Percentiles rank a stretch among this genome's conserved stretches.
Conservation (phyloP, 2,329 filamentous ascomycete genomes). For the Aspergillus oerlinghausenensis region DNA sequence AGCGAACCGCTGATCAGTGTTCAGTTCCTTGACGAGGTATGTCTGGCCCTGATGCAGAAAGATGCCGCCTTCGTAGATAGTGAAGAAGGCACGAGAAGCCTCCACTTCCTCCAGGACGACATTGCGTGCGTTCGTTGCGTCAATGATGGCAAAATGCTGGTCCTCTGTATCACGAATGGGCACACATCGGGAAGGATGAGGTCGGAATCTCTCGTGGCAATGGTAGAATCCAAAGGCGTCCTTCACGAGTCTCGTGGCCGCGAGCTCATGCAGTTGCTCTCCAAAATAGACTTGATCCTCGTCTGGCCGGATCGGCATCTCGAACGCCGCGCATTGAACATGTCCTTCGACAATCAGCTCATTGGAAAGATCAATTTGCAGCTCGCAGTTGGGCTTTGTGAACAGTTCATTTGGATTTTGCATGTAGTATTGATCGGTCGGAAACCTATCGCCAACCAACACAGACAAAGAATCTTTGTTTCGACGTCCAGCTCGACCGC, state of each 20-base stretch:
- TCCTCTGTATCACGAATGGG: conserved; percentile 86
- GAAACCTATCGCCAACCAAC: conserved; percentile 81
- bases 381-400: conserved; percentile 79
- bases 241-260: conserved; percentile 65
- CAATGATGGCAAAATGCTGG: conserved; percentile 89
- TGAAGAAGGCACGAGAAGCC: conserved; percentile 89
- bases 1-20: conserved; percentile 73
- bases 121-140: conserved; percentile 75
- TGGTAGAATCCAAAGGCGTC: conserved; percentile 83
- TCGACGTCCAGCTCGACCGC: conserved; percentile 81
- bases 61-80: conserved; percentile 93
- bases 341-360: conserved; percentile 90
- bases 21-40: conserved; percentile 87
- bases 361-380: conserved; percentile 89
- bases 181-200: conserved; percentile 75
- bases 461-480: conserved; percentile 93
- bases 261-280: conserved; percentile 64
- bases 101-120: conserved; percentile 92
- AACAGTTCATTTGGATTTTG: conserved; percentile 88
- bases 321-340: conserved; percentile 89
- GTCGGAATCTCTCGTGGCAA: conserved; percentile 81
- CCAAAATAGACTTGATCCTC: conserved; percentile 79
- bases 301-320: conserved; percentile 81
- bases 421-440: conserved; percentile 96
- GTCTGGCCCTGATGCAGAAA: conserved; percentile 94